Base-by-base conservation (phyloP, 306 rosid species). In the Citrullus amarus region DNA sequence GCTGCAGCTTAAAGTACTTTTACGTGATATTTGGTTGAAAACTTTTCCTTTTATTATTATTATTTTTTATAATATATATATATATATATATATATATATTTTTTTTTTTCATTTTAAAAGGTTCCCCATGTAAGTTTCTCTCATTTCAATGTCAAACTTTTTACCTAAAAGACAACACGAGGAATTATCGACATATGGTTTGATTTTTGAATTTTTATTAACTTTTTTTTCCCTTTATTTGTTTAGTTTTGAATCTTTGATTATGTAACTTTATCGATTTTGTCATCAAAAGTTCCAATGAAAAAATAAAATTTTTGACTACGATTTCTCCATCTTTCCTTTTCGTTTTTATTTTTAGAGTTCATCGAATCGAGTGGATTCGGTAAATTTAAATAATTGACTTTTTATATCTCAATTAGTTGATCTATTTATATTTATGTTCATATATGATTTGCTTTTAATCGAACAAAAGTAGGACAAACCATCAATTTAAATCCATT, bases 11-110 rank as follows among this genome's bases (percentile, higher is more conserved):
- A 68, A 41, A 68, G 75, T 68, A 68, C 75, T 65, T 68, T 68
- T 68, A 68, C 75, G 75, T 68, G 75, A 68, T 41, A 9, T 41
- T 68, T 68, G 75, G 53, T 68, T 68, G 75, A 67, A 39, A 41
- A 38, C 51, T 67, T 67, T 39, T 66, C 12, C 25, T 18, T 66
- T 66, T 39, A 7, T 18, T 36, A 13, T 36, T 8, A 65, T 6
- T 34, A 12, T 32, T 15, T 1, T 16, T 63, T 16, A 2, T 16
- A 32, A 32, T 32, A 32, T 32, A 32, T 32, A 32, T 32, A 32
- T 32, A 32, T 32, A 32, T 32, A 32, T 32, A 32, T 32, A 32
- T 32, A 32, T 32, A 32, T 32, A 32, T 32, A 32, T 17, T 60
- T 25, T 60, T 10, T 2, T 56, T 8, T 7, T 8, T 8, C 1